Conservation (phyloP, 345 rosid genomes). For the Rhizophora apiculata region DNA sequence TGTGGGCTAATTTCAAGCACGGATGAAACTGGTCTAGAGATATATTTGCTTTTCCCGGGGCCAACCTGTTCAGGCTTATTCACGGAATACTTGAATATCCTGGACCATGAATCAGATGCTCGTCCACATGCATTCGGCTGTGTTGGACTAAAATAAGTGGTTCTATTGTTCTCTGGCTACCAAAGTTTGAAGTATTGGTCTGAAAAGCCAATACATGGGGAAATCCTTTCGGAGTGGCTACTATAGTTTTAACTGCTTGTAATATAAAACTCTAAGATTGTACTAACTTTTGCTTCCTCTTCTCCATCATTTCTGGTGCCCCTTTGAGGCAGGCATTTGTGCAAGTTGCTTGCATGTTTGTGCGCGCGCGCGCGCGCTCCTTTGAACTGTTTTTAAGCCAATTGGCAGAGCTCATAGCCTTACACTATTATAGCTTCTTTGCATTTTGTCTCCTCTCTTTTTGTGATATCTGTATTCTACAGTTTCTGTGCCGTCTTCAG, state of each 20-base stretch:
- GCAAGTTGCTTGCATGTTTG: neutral
- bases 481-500: too few relatives aligned
- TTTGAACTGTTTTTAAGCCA: neutral
- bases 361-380: neutral
- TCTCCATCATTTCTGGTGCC: neutral
- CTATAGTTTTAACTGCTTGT: neutral
- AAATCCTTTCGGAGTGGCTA: neutral
- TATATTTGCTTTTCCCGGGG: too few relatives aligned
- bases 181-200: neutral
- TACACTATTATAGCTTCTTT: neutral
- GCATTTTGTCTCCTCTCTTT: neutral
- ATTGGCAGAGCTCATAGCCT: neutral
- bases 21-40: too few relatives aligned
- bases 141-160: conserved; percentile 4
- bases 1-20: too few relatives aligned
- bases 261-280: neutral
- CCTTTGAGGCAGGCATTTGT: neutral
- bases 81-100: neutral
- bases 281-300: neutral
- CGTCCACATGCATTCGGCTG: neutral
- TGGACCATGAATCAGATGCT: neutral
- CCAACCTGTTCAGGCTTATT: too few relatives aligned
- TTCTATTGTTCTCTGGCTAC: neutral
- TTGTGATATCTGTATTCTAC: neutral
- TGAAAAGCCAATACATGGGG: neutral